Conservation (phyloP, 1,284 basidiomycete genomes). For the Polyporus tsugae region DNA sequence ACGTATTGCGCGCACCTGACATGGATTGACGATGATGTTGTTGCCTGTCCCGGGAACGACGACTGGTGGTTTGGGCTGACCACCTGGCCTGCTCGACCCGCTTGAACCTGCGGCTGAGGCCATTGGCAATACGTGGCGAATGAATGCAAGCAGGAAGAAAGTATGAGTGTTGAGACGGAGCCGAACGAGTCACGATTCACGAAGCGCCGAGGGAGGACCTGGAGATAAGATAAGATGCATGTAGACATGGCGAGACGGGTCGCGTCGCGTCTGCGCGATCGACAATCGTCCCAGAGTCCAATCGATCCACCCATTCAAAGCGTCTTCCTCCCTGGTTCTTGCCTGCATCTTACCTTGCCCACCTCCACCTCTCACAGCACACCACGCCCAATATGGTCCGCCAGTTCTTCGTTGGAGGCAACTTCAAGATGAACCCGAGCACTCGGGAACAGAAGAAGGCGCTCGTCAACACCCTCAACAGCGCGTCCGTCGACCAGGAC, state of each 20-base stretch:
- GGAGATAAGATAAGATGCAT: not conserved
- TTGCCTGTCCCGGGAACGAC: constrained; percentile 75
- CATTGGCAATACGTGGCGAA: not conserved
- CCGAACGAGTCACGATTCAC: no score
- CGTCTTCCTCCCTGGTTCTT: not conserved
- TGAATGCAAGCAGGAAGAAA: not conserved
- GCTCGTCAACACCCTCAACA: constrained; percentile 77
- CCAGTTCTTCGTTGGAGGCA: constrained; percentile 91
- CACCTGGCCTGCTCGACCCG: constrained; percentile 16
- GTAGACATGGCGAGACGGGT: not conserved
- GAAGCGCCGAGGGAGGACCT: not conserved
- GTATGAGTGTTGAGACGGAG: no score
- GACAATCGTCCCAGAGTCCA: not conserved
- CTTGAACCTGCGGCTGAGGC: constrained; percentile 2
- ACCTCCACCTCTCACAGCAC: not conserved
- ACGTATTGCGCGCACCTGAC: constrained; percentile 51
- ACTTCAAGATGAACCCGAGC: constrained; percentile 96
- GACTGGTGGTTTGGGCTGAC: constrained; percentile 59
- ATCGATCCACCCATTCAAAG: constrained; percentile 16
- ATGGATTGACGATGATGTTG: constrained; percentile 78
- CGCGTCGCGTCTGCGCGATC: constrained; percentile 1
- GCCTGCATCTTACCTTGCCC: not conserved
- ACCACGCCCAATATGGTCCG: constrained; percentile 61
- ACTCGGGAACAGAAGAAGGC: constrained; percentile 69
- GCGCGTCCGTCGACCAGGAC: constrained; percentile 76